Evolutionary conservation across 73 alveolate genomes (phyloP).

Genomic region (Paramecium pentaurelia): DNA sequence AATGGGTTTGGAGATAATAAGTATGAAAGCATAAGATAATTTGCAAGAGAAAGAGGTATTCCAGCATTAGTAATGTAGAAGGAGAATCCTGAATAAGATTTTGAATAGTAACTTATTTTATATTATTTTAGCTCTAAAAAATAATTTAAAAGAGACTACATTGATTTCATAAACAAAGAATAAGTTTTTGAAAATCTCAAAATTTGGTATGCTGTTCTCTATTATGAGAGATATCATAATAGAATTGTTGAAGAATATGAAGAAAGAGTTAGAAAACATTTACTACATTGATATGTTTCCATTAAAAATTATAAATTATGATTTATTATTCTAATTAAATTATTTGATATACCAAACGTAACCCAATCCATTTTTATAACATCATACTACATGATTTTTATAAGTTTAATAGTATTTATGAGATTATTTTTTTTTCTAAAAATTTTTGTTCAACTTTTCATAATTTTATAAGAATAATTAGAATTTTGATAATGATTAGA

Average conservation of each 20-base stretch:
- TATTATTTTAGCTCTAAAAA: constrained; percentile 10
- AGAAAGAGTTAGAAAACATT: constrained; percentile 17
- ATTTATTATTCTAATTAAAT: neutral
- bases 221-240: constrained; percentile 55
- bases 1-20: constrained; percentile 47
- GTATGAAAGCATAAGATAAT: constrained; percentile 15
- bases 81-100: neutral
- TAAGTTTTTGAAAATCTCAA: constrained; percentile 47
- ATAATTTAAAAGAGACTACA: constrained; percentile 42
- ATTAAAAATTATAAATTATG: neutral
- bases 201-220: constrained; percentile 57
- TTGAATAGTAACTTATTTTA: neutral
- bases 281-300: constrained; percentile 32
- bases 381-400: neutral
- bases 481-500: too few species aligned
- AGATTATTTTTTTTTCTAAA: neutral
- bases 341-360: neutral
- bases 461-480: too few species aligned
- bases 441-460: too few species aligned
- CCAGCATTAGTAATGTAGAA: constrained; percentile 29
- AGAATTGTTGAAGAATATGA: constrained; percentile 37
- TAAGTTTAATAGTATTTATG: too few species aligned
- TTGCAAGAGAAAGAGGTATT: constrained; percentile 67
- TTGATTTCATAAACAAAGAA: constrained; percentile 28
- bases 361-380: neutral